These are phyloP conservation scores for Verticillium longisporum DNA, from an alignment of 2,329 filamentous ascomycete species.

Conservation along the genomic window DNA sequence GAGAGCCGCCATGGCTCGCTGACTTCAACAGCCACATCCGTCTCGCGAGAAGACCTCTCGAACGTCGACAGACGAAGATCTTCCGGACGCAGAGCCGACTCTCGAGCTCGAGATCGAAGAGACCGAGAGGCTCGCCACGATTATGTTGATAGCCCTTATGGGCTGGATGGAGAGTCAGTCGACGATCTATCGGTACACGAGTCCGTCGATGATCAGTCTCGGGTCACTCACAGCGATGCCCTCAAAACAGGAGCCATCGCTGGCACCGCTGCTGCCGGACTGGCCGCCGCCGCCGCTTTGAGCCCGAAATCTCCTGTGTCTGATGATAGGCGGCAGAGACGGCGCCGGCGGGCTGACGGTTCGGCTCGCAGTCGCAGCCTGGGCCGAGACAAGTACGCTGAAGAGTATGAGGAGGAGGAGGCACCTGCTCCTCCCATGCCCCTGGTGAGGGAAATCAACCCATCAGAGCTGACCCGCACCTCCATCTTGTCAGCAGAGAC, in stretches of 20 bases:
- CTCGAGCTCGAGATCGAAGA: constrained; percentile 12
- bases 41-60: constrained; percentile 43
- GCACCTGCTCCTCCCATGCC: constrained; percentile 72
- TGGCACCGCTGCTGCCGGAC: constrained; percentile 33
- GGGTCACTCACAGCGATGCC: constrained; percentile 32
- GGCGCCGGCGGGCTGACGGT: constrained; percentile 44
- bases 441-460: constrained; percentile 75
- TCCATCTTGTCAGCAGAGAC: constrained; percentile 81
- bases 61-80: constrained; percentile 57
- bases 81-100: constrained; percentile 42
- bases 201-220: constrained; percentile 35
- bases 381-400: constrained; percentile 35
- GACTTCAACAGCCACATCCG: constrained; percentile 45
- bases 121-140: constrained; percentile 50
- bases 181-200: constrained; percentile 30
- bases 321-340: constrained; percentile 44
- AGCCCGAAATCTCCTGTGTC: constrained; percentile 34
- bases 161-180: constrained; percentile 39
- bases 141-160: constrained; percentile 38
- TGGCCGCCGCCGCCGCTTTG: constrained; percentile 26
- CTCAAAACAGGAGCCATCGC: constrained; percentile 34
- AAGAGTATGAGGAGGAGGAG: constrained; percentile 48
- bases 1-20: constrained; percentile 62
- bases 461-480: constrained; percentile 80
- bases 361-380: constrained; percentile 36